Evolutionary conservation across 768 basidiomycete genomes (phyloP), one percentile per base, ranked within the genome.

Genomic region (Trichaptum fuscoviolaceum): DNA sequence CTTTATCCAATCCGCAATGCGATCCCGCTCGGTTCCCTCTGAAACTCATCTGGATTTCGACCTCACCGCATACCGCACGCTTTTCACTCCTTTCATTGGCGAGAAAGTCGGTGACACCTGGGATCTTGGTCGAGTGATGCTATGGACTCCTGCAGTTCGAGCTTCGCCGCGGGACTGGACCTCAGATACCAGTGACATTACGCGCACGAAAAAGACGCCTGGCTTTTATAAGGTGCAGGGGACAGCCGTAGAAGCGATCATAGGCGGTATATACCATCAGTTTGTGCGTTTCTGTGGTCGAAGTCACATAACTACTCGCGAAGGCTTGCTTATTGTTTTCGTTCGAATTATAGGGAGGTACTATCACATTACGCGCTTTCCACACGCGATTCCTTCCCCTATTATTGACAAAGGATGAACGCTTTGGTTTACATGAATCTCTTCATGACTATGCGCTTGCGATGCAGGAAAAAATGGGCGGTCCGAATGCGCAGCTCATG

Each of bases 161-260:
- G 73, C 77, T 35, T 74, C 77, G 63, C 74, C 75, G 52, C 73
- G 83, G 3, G 67, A 73, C 25, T 67, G 63, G 27, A 65, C 68
- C n/a, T 58, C 67, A 7, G 26, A 63, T 35, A 18, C n/a, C 25
- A 35, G 35, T 63, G n/a, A 60, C 26, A 67, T 67, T 42, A 63
- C 64, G 79, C 76, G 30, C 73, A 66, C 66, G 63, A 58, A 65
- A 84, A 61, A 77, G 76, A 68, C 57, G 84, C 89, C 1, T 52
- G 92, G 92, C 1, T 73, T 93, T 64, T 88, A 88, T 71, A 93
- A 93, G 71, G 87, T 93, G 23, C 84, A 88, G 71, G 92, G 92
- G 1, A 87, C 90, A 66, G 82, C 87, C 0, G 90, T 93, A 5
- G 86, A 89, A 70, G 92, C 90, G 2, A 80, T 92, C 18, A 75